These are phyloP conservation scores for Xerophyta viscosa DNA, from an alignment of 106 monocot species.

Conservation along the genomic window DNA sequence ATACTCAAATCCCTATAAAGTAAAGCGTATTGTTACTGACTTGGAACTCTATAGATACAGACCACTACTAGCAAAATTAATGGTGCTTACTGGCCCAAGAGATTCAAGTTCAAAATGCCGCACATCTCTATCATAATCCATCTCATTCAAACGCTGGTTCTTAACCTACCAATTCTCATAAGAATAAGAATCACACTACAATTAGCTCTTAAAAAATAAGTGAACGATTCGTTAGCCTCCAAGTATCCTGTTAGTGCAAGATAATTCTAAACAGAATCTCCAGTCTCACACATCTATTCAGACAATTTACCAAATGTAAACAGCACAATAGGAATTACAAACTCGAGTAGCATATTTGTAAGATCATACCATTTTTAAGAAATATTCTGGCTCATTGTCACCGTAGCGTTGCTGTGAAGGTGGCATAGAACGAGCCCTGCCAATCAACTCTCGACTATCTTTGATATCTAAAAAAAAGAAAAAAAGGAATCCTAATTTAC, in stretches of 20 bases:
- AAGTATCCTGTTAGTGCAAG: not conserved
- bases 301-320: not conserved
- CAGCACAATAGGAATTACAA: not conserved
- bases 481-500: not conserved
- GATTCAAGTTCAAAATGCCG: conserved; percentile 85
- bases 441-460: conserved; percentile 29
- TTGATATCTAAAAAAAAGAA: conserved; percentile 27
- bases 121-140: conserved; percentile 53
- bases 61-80: not conserved
- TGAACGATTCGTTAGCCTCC: not conserved
- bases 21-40: not conserved
- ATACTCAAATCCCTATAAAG: conserved; percentile 48
- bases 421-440: conserved; percentile 56
- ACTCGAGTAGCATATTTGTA: not conserved
- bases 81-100: conserved; percentile 35
- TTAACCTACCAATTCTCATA: conserved; percentile 23
- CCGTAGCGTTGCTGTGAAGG: conserved; percentile 26
- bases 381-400: conserved; percentile 43
- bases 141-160: conserved; percentile 48
- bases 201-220: not conserved
- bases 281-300: not conserved
- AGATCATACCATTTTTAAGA: conserved; percentile 56
- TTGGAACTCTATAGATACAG: not conserved
- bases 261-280: not conserved
- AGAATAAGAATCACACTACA: not conserved